These are phyloP conservation scores for Saksenaea vasiformis DNA, from an alignment of 371 early-diverging fungal genomes.

Conservation along the genomic window DNA sequence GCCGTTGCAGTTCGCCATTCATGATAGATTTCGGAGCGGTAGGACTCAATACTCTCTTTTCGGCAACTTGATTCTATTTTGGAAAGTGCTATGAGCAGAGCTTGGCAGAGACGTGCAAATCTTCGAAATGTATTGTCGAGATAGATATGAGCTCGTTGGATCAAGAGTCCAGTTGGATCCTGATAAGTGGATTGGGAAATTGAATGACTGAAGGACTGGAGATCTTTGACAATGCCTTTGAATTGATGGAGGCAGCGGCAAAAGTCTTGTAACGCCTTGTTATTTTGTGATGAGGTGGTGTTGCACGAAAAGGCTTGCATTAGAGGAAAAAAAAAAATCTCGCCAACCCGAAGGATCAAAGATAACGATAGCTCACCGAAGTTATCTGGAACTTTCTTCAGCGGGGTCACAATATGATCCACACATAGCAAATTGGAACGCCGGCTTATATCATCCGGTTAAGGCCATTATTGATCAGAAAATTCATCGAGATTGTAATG, in stretches of 20 bases:
- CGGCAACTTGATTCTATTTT: constrained; percentile 26
- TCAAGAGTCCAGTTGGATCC: constrained; percentile 19
- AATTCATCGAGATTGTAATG: too few relatives aligned
- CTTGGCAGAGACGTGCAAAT: constrained; percentile 39
- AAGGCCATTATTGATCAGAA: too few relatives aligned
- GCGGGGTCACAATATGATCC: too few relatives aligned
- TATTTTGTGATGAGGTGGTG: not conserved
- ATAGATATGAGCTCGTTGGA: constrained; percentile 38
- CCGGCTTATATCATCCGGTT: too few relatives aligned
- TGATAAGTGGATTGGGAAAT: constrained; percentile 19
- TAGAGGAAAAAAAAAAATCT: too few relatives aligned
- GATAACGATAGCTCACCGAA: too few relatives aligned
- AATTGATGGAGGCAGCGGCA: constrained; percentile 49
- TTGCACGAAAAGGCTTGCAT: too few relatives aligned
- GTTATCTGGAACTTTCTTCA: too few relatives aligned
- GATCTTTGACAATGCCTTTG: constrained; percentile 44
- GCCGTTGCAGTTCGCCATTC: constrained; percentile 4
- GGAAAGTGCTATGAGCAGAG: constrained; percentile 33
- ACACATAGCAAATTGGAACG: too few relatives aligned
- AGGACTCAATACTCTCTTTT: not conserved
- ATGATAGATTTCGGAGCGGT: not conserved
- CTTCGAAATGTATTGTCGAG: constrained; percentile 40
- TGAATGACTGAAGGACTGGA: constrained; percentile 36
- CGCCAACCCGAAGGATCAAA: too few relatives aligned
- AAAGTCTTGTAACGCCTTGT: constrained; percentile 23